phyloP scores from a whole-genome alignment of 1,284 basidiomycete species.

The Coriolopsis trogii region DNA sequence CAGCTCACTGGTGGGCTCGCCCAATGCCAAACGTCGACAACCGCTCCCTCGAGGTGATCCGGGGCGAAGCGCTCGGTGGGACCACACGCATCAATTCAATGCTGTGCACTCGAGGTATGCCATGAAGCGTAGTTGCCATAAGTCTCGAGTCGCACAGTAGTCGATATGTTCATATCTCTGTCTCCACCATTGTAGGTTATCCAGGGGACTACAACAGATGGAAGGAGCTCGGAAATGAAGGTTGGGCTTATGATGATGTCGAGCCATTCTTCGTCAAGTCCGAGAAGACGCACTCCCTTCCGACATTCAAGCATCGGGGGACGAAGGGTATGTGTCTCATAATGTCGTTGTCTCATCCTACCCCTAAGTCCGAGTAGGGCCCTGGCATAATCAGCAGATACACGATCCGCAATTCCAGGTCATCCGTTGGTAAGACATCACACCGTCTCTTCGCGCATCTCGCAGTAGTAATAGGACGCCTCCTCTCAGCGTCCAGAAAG shows the following conservation, averaged over 20 bases:
- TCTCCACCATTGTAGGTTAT: too few species aligned
- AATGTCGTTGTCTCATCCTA: not conserved
- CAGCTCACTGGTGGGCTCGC: constrained; percentile 16
- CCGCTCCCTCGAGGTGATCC: constrained; percentile 28
- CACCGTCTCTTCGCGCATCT: not conserved
- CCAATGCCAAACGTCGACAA: constrained; percentile 24
- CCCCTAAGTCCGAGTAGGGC: too few species aligned
- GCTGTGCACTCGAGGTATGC: constrained; percentile 40
- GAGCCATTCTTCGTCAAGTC: constrained; percentile 41
- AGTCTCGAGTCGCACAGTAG: too few species aligned
- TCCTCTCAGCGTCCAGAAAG: constrained; percentile 21
- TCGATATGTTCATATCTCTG: too few species aligned
- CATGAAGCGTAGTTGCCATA: not conserved
- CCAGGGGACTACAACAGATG: constrained; percentile 43
- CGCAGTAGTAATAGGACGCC: not conserved
- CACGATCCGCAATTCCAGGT: constrained; percentile 3
- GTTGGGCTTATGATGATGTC: constrained; percentile 42
- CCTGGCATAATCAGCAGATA: constrained; percentile 12
- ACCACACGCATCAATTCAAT: constrained; percentile 44
- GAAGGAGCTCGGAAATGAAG: constrained; percentile 36
- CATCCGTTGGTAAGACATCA: not conserved
- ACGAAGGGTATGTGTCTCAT: constrained; percentile 15
- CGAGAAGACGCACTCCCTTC: constrained; percentile 25
- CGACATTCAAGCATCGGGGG: constrained; percentile 9
- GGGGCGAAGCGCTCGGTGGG: constrained; percentile 46